Evolutionary conservation across 1,284 basidiomycete genomes (phyloP).

Genomic region (Sporisorium scitamineum): DNA sequence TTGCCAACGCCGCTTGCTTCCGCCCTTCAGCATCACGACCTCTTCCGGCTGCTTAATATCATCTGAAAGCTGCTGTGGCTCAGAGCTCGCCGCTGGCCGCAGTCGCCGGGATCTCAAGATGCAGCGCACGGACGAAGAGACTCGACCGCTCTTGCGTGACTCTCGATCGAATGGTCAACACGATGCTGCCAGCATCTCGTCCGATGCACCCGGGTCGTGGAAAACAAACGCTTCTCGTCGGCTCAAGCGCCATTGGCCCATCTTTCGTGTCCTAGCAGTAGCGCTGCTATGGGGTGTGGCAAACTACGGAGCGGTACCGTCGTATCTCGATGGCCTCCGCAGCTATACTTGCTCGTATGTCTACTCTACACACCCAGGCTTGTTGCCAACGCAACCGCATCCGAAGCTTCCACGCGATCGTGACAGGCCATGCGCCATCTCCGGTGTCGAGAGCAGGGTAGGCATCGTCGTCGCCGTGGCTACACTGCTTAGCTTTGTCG

Average conservation of each 20-base stretch:
- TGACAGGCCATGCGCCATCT: slow-evolving; percentile 44
- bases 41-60: not conserved
- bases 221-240: not conserved
- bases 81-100: not conserved
- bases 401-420: slow-evolving; percentile 33
- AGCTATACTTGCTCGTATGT: slow-evolving; percentile 42
- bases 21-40: not conserved
- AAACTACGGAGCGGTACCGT: slow-evolving; percentile 36
- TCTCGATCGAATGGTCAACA: not conserved
- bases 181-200: slow-evolving; percentile 12
- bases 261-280: slow-evolving; percentile 33
- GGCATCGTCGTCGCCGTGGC: slow-evolving; percentile 42
- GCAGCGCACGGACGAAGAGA: slow-evolving; percentile 25
- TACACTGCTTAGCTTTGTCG: slow-evolving; percentile 44
- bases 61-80: not conserved
- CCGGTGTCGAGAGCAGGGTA: slow-evolving; percentile 46
- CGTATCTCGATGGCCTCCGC: slow-evolving; percentile 41
- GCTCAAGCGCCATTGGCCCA: slow-evolving; percentile 25
- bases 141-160: slow-evolving; percentile 24
- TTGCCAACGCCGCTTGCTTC: not conserved
- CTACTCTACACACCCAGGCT: slow-evolving; percentile 32
- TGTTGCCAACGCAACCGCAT: slow-evolving; percentile 31
- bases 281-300: slow-evolving; percentile 36
- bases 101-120: not conserved
- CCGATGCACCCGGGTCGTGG: slow-evolving; percentile 1